A percentile compares a stretch with the other conserved stretches of the same genome.
These are phyloP conservation scores for Fusarium annulatum DNA, from an alignment of 2,329 filamentous ascomycete genomes.

Conservation along the genomic window DNA sequence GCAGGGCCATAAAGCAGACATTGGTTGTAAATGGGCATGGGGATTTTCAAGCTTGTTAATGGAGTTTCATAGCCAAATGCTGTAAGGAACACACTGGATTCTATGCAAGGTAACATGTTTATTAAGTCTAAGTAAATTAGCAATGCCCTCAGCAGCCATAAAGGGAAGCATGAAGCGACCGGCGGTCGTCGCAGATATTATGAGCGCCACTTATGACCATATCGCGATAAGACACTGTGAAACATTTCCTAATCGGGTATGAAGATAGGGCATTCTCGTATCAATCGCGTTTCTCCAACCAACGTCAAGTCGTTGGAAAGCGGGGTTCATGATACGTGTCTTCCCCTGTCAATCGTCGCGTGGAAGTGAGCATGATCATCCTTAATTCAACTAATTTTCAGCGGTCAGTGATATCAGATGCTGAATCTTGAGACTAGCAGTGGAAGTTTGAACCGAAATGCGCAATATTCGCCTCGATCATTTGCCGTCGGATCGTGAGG, in stretches of 20 bases:
- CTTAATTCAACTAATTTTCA: background rate
- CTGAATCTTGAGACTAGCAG: background rate
- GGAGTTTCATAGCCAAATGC: fast-evolving
- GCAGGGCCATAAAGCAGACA: fast-evolving
- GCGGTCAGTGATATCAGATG: too few species aligned
- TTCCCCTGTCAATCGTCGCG: background rate
- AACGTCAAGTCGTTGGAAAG: constrained; percentile 5
- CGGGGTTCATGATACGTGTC: background rate
- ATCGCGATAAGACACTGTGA: background rate
- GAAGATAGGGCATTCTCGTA: background rate
- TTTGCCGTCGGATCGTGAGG: background rate
- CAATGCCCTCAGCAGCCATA: too few species aligned
- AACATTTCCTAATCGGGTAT: background rate
- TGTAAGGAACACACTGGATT: background rate
- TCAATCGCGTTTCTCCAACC: background rate
- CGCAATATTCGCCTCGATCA: background rate
- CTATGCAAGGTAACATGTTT: background rate
- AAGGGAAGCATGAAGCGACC: background rate
- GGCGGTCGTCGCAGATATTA: background rate
- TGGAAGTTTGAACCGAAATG: background rate
- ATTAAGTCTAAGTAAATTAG: too few species aligned
- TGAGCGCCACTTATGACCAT: background rate
- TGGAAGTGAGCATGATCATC: background rate
- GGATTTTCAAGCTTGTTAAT: background rate
- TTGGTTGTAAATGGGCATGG: too few species aligned